Evolutionary conservation across 768 basidiomycete genomes (phyloP), one percentile per base, ranked within the genome.

Genomic region (Obba rivulosa): DNA sequence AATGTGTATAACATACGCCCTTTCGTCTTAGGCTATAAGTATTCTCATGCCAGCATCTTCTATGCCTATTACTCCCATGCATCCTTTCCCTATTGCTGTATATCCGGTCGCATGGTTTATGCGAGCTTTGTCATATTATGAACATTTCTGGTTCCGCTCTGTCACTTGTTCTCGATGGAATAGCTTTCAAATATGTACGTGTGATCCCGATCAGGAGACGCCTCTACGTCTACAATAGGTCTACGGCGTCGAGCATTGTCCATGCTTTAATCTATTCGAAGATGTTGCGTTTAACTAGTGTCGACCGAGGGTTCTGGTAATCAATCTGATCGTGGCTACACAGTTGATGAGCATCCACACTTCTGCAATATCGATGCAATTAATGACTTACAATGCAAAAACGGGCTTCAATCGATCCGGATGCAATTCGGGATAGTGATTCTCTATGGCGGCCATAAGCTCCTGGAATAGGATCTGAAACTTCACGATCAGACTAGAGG

Each of bases 371-470:
- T 11, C 41, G 23, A 37, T 17, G 35, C 36, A 39, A 17, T 8
- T 28, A 8, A 24, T 7, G 1, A 56, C 83, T 59, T 67, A 92
- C 81, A 68, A 70, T 5, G 77, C 67, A 62, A 90, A 87, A 5
- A 79, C 73, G 41, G 64, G 66, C 52, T 69, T 69, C 54, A 92
- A 58, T 36, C 73, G 80, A 22, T 83, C 81, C 53, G 78, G 76
- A 63, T 87, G 73, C 10, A 92, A 71, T 43, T 89, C 84, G 0
- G 90, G 85, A 62, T 80, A 81, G 31, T 72, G 66, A 42, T 69
- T 65, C 23, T 57, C 57, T 54, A 94, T 83, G 1, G 77, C 72
- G 45, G 74, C 65, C 42, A 83, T 69, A 44, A 94, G 57, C 17
- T 68, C 71, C 17, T 85, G 73, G 61, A 81, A 92, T 23, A 87